Percentiles rank a stretch among this genome's conserved stretches.
Conservation (phyloP, 164 flowering plant genomes). For the Kingdonia uniflora region DNA sequence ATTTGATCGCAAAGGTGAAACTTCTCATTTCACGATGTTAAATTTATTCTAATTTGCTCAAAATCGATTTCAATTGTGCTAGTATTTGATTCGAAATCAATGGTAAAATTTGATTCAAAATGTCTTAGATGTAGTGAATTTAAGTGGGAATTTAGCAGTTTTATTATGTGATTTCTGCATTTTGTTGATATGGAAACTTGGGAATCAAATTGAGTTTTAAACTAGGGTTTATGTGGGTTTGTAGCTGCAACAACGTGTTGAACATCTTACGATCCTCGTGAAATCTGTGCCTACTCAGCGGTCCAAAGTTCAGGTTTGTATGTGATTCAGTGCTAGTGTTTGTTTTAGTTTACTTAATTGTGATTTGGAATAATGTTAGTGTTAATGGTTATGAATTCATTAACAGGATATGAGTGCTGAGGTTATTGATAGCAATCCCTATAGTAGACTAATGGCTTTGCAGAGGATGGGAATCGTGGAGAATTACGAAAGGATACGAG, state of each 20-base stretch:
- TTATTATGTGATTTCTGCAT: neutral
- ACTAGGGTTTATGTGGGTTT: neutral
- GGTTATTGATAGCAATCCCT: slow-evolving; percentile 96
- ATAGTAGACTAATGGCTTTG: slow-evolving; percentile 97
- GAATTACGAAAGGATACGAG: slow-evolving; percentile 86
- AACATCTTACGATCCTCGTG: slow-evolving; percentile 34
- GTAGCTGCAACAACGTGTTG: slow-evolving; percentile 47
- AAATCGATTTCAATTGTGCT: neutral
- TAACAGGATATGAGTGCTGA: slow-evolving; percentile 93
- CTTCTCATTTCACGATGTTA: neutral
- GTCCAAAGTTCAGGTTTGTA: slow-evolving; percentile 70
- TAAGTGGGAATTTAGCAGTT: neutral
- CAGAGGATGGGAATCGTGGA: slow-evolving; percentile 98
- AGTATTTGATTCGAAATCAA: neutral
- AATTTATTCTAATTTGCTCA: too few relatives aligned
- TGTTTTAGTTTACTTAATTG: neutral
- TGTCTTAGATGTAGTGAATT: neutral
- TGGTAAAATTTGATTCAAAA: neutral
- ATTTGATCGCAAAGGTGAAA: slow-evolving; percentile 40
- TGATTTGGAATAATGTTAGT: neutral
- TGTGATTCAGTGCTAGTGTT: neutral
- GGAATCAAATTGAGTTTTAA: neutral
- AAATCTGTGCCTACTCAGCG: slow-evolving; percentile 39
- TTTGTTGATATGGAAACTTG: neutral
- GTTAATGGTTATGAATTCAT: slow-evolving; percentile 2